A percentile compares a stretch with the other conserved stretches of the same genome.
These are phyloP conservation scores for Colletotrichum coccodes DNA, from an alignment of 2,329 filamentous ascomycete species.

Conservation along the genomic window DNA sequence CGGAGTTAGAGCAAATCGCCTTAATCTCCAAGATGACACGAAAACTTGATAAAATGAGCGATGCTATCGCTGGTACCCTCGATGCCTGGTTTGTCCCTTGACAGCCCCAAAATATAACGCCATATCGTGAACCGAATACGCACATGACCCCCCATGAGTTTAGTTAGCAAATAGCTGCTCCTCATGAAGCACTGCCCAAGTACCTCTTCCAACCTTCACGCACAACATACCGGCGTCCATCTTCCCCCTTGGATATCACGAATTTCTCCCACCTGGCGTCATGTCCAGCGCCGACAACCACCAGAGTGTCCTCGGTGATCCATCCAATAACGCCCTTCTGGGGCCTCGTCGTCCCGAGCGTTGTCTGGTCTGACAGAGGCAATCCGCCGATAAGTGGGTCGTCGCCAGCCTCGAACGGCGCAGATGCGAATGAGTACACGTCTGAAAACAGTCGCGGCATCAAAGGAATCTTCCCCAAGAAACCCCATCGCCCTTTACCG, in stretches of 20 bases:
- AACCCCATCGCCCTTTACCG: slow-evolving; percentile 81
- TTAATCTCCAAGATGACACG: slow-evolving; percentile 3
- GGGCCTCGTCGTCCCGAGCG: slow-evolving; percentile 65
- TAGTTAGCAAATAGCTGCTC: background rate
- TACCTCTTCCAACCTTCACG: slow-evolving; percentile 88
- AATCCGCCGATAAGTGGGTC: slow-evolving; percentile 65
- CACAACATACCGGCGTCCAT: slow-evolving; percentile 73
- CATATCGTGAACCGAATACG: slow-evolving; percentile 1
- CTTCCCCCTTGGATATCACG: slow-evolving; percentile 72
- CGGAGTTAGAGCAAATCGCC: slow-evolving; percentile 34
- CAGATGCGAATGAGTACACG: slow-evolving; percentile 84
- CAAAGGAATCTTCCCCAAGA: slow-evolving; percentile 84
- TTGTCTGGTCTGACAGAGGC: slow-evolving; percentile 54
- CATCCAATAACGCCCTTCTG: slow-evolving; percentile 89
- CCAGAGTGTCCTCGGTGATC: slow-evolving; percentile 77
- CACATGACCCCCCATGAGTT: background rate
- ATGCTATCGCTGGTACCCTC: slow-evolving; percentile 21
- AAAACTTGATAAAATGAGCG: slow-evolving; percentile 4
- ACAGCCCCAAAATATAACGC: slow-evolving; percentile 8
- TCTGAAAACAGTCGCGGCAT: slow-evolving; percentile 91
- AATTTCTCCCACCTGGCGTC: slow-evolving; percentile 93
- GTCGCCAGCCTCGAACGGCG: slow-evolving; percentile 85
- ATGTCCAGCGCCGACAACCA: slow-evolving; percentile 81
- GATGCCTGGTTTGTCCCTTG: slow-evolving; percentile 5
- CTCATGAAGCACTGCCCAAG: slow-evolving; percentile 55